Conservation (phyloP, 495 filamentous ascomycete species). For the Podospora sp. region DNA sequence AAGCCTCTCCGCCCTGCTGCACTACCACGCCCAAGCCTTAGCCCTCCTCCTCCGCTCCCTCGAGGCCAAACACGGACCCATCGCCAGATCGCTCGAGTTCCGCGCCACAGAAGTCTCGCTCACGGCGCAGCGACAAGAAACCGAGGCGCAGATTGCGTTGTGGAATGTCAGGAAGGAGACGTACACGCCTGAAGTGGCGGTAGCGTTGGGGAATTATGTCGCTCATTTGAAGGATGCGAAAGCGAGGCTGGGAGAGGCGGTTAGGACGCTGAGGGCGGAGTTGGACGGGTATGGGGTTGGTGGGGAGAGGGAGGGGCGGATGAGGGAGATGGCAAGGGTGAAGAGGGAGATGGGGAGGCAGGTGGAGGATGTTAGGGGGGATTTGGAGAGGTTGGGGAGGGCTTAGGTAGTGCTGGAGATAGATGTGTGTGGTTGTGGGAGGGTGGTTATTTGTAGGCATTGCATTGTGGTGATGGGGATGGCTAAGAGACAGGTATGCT, state of each 20-base stretch:
- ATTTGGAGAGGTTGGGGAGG: conserved; percentile 56
- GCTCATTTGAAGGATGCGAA: conserved; percentile 56
- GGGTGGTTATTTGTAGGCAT: no score
- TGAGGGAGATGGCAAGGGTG: conserved; percentile 48
- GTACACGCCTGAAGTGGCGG: conserved; percentile 60
- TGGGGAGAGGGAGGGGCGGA: conserved; percentile 41
- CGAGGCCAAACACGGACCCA: conserved; percentile 63
- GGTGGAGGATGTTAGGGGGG: conserved; percentile 57
- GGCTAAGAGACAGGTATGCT: no score
- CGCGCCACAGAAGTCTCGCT: conserved; percentile 58
- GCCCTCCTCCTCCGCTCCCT: conserved; percentile 40
- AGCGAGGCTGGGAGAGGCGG: conserved; percentile 50
- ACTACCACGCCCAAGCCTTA: conserved; percentile 34
- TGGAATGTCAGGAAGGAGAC: conserved; percentile 40
- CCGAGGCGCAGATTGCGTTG: conserved; percentile 39
- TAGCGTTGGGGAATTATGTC: conserved; percentile 60
- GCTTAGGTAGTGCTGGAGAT: conserved; percentile 17
- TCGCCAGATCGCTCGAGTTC: conserved; percentile 64
- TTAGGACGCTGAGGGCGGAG: conserved; percentile 48
- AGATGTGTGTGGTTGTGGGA: no score
- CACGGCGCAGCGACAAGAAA: conserved; percentile 52
- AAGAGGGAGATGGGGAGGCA: conserved; percentile 60
- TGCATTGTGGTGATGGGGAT: no score
- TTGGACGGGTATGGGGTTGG: conserved; percentile 58
- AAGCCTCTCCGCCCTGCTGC: conserved; percentile 34